Evolutionary conservation across 106 monocot species (phyloP), one percentile per base, ranked within the genome.

Genomic region (Apostasia shenzhenica): DNA sequence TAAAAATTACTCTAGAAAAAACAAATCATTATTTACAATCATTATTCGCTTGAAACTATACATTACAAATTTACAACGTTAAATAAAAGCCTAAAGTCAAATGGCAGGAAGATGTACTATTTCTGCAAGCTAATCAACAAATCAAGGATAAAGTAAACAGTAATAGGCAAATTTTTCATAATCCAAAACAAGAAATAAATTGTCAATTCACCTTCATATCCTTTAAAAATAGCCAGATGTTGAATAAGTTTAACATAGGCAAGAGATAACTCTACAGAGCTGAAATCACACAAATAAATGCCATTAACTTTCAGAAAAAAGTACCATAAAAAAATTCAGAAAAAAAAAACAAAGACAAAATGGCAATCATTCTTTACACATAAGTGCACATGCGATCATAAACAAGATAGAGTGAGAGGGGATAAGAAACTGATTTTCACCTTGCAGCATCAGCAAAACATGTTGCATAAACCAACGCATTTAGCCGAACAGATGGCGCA

Each of bases 211-310:
- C 95, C 91, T 82, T 85, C 80, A 76, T 90, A 85, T 74, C 99
- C 99, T 73, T 88, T 90, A 63, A 81, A 93, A 8, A 85, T 57
- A 41, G 90, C 87, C 54, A 93, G 70, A 64, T 93, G 87, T 61
- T 99, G 90, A 63, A 99, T 90, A 59, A 99, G 99, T 63, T 99
- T 99, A 39, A 74, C 81, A 84, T 93, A 88, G 62, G 87, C 87
- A 40, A 99, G 77, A 46, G 87, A 92, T 51, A 93, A 71, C 46
- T 99, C 99, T 39, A 81, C 57, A n/a, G 87, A 83, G 75, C 99
- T 95, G 88, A 68, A 88, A 91, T 37, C 72, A 47, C 49, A 73
- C 61, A 26, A 26, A 26, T 26, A 26, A 26, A 26, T 26, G 26
- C 26, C 26, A 26, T 26, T 26, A 26, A 26, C 26, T 26, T 26